Evolutionary conservation across 805 yeast genomes (phyloP), one percentile per base, ranked within the genome.

Genomic region (Novakomyces olei): DNA sequence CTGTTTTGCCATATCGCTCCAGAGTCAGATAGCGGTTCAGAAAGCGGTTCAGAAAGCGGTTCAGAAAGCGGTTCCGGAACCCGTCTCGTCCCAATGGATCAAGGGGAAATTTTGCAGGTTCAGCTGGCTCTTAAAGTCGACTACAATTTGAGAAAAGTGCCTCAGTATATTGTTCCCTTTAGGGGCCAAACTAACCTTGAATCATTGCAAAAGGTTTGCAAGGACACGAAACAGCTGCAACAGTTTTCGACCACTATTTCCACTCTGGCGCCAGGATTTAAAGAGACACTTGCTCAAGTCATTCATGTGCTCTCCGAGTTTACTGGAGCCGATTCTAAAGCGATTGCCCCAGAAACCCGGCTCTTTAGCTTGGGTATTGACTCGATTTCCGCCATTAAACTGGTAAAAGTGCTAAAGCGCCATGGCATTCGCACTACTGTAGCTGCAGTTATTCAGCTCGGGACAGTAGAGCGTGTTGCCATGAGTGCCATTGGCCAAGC

Each of bases 331-430:
- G 25, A 17, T 9, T 4, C 5, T 5, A 12, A 29, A n/a, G 5
- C 10, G 5, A 19, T 29, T 5, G 9, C 19, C 14, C 23, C 14
- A 19, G 19, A 23, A 7, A 19, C 5, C 5, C 12, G 15, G 9
- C 14, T 25, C 22, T 17, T 31, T 25, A 16, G 15, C 15, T 5
- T 24, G 15, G 34, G 48, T 4, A 25, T 44, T 22, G 48, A 44
- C 19, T 44, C 48, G n/a, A 42, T 44, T 17, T 30, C 37, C 17
- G 41, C 43, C 26, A 44, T 44, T 24, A 20, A 27, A 10, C 35
- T 41, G 8, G 36, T 44, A 3, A 31, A 30, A 9, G 8, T 14
- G 16, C 30, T 43, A 14, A 32, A 41, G 1, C 30, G 19, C 14
- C 18, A 30, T 5, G 37, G 34, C 3, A 9, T 38, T 8, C 18